These are phyloP conservation scores for Jatropha multifida DNA, from an alignment of 441 rosid genomes.

Conservation along the genomic window DNA sequence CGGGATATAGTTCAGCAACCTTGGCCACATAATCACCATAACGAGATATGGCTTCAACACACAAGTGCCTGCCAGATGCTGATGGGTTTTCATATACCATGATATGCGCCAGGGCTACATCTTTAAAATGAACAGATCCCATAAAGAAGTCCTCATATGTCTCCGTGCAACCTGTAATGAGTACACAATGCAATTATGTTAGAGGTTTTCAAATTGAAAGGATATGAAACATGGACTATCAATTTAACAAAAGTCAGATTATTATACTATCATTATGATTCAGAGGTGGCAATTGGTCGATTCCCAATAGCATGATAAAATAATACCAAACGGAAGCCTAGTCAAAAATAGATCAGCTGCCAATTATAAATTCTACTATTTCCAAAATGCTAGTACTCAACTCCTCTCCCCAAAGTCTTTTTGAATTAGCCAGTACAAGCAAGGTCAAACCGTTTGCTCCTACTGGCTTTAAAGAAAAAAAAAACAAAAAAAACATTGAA, in stretches of 20 bases:
- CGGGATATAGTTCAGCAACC: slow-evolving; percentile 89
- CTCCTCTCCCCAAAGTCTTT: no score
- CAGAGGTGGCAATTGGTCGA: no score
- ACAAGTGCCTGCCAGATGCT: slow-evolving; percentile 77
- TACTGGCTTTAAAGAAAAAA: no score
- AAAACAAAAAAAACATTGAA: no score
- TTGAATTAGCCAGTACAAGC: no score
- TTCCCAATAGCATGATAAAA: no score
- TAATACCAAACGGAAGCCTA: no score
- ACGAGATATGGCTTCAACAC: slow-evolving; percentile 83
- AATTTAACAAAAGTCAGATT: neutral
- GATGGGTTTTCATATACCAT: slow-evolving; percentile 73
- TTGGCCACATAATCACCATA: slow-evolving; percentile 85
- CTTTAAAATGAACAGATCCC: slow-evolving; percentile 90
- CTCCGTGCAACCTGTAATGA: slow-evolving; percentile 68
- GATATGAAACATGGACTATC: neutral
- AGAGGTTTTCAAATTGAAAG: neutral
- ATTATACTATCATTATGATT: neutral
- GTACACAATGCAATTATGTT: neutral
- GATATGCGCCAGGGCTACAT: slow-evolving; percentile 86
- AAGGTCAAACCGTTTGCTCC: no score
- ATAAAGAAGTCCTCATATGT: slow-evolving; percentile 67
- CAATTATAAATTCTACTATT: no score
- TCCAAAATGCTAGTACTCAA: no score
- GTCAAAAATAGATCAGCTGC: no score